Conservation (phyloP, 495 filamentous ascomycete genomes). For the Jackrogersella multiformis region DNA sequence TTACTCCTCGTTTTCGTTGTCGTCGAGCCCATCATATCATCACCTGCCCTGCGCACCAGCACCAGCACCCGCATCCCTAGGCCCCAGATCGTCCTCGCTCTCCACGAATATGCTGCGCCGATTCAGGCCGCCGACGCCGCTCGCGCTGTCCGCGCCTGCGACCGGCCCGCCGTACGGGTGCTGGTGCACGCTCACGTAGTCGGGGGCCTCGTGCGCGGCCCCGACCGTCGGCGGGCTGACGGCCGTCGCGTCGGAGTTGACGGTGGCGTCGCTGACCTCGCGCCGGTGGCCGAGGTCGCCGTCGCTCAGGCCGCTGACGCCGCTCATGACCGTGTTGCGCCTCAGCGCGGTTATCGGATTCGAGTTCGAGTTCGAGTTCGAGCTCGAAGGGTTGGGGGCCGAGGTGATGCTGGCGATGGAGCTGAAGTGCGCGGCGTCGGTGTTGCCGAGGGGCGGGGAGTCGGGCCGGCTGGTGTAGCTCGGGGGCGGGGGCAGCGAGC, state of each 20-base stretch:
- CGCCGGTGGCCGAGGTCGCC: conserved; percentile 56
- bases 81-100: conserved; percentile 46
- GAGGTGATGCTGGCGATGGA: conserved; percentile 33
- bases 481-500: conserved; percentile 9
- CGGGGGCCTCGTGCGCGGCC: conserved; percentile 15
- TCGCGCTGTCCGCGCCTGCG: neutral
- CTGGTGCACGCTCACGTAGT: conserved; percentile 43
- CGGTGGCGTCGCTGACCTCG: conserved; percentile 56
- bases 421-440: conserved; percentile 26
- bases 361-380: neutral
- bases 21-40: neutral
- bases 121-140: conserved; percentile 29
- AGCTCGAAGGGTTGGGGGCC: conserved; percentile 12
- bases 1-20: too few species aligned
- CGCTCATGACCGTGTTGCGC: conserved; percentile 46
- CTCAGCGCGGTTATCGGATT: too few species aligned
- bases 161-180: neutral
- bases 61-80: conserved; percentile 1
- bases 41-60: neutral
- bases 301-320: conserved; percentile 55
- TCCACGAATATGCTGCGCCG: conserved; percentile 53
- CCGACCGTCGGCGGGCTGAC: conserved; percentile 43
- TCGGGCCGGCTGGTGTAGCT: conserved; percentile 36
- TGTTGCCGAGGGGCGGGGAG: conserved; percentile 46
- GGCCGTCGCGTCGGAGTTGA: conserved; percentile 49